Conservation (phyloP, 495 filamentous ascomycete genomes). For the Aspergillus sclerotioniger region DNA sequence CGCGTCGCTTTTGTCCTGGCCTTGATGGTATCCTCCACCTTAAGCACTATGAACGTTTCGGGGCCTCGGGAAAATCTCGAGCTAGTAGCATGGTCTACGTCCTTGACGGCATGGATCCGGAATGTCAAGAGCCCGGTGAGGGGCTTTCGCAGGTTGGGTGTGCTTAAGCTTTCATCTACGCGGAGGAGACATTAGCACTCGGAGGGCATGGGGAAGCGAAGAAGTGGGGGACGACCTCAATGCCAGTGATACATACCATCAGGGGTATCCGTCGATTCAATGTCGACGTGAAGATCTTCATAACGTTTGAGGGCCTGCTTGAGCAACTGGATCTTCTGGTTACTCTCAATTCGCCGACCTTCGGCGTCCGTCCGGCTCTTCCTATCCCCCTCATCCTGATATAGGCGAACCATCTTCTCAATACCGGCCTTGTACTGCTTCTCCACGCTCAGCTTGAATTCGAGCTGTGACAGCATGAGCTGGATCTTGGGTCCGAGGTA, state of each 20-base stretch:
- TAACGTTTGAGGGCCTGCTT: slow-evolving; percentile 96
- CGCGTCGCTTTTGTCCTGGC: slow-evolving; percentile 84
- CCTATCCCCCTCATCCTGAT: slow-evolving; percentile 96
- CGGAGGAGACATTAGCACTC: slow-evolving; percentile 10
- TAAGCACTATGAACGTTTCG: slow-evolving; percentile 92
- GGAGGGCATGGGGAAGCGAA: not conserved
- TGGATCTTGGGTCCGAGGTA: slow-evolving; percentile 97
- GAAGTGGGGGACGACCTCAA: not conserved
- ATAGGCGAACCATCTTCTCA: slow-evolving; percentile 98
- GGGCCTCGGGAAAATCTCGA: slow-evolving; percentile 84
- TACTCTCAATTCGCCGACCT: slow-evolving; percentile 84
- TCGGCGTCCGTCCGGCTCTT: slow-evolving; percentile 94
- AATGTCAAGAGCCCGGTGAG: slow-evolving; percentile 85
- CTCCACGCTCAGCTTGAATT: slow-evolving; percentile 98
- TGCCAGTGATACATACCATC: slow-evolving; percentile 63
- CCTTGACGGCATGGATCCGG: slow-evolving; percentile 81
- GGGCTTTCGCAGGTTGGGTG: slow-evolving; percentile 90
- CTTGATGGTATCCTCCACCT: slow-evolving; percentile 90
- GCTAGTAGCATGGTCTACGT: slow-evolving; percentile 91
- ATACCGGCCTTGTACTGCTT: slow-evolving; percentile 99
- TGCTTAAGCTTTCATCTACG: slow-evolving; percentile 92
- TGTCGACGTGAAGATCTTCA: slow-evolving; percentile 95
- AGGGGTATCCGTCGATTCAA: slow-evolving; percentile 73
- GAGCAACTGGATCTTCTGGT: slow-evolving; percentile 94
- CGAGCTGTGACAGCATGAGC: slow-evolving; percentile 96